Percentiles rank a stretch among this genome's conserved stretches.
phyloP scores from a whole-genome alignment of 1,139 yeast species.

The Candida sanyaensis region DNA sequence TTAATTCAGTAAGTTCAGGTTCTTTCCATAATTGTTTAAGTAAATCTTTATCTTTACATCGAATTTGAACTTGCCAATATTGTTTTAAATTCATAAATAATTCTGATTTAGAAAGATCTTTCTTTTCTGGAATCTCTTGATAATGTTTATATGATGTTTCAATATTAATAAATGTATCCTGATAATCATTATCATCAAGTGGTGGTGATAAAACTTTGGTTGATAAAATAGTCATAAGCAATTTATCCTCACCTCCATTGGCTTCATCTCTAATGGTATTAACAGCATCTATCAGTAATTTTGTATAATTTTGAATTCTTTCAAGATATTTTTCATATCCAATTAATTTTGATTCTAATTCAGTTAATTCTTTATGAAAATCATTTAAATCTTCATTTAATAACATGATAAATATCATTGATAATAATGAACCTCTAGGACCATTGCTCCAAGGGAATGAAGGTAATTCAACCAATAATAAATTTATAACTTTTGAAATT shows the following conservation, averaged over 20 bases:
- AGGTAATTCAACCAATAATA: constrained; percentile 77
- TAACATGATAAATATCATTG: constrained; percentile 71
- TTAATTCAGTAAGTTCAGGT: constrained; percentile 69
- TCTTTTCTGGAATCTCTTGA: constrained; percentile 16
- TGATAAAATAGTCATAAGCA: constrained; percentile 26
- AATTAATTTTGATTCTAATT: constrained; percentile 29
- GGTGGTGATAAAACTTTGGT: constrained; percentile 23
- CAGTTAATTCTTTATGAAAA: constrained; percentile 56
- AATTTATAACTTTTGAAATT: constrained; percentile 73
- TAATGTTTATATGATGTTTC: constrained; percentile 23
- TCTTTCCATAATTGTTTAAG: constrained; percentile 83
- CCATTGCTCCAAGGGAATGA: constrained; percentile 20
- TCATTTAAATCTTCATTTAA: constrained; percentile 77
- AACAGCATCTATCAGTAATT: constrained; percentile 16
- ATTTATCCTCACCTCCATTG: constrained; percentile 19
- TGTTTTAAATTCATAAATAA: constrained; percentile 56
- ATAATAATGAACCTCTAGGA: constrained; percentile 60
- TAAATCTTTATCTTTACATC: constrained; percentile 74
- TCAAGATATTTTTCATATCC: constrained; percentile 24
- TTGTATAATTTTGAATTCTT: constrained; percentile 29
- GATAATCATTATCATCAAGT: constrained; percentile 3
- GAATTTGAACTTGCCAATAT: constrained; percentile 61
- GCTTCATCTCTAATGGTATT: constrained; percentile 28
- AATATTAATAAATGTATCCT: constrained; percentile 12
- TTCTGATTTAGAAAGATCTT: constrained; percentile 19